Evolutionary conservation across 75 land plant genomes (phyloP).

Genomic region (Adiantum capillusveneris): DNA sequence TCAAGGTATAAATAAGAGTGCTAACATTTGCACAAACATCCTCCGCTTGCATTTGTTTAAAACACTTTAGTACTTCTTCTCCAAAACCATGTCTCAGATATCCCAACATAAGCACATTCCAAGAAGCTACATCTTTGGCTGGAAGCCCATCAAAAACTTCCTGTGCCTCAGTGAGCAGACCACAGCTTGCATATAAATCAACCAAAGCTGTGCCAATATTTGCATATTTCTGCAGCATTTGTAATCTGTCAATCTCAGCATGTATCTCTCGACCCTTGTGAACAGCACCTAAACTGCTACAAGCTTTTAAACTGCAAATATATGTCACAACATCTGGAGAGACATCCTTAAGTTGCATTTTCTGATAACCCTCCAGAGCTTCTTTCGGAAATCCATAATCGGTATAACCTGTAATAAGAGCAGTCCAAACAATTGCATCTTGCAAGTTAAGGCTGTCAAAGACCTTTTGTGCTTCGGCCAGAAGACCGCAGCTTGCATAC

Average conservation of each 20-base stretch:
- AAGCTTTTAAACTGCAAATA: slow-evolving; percentile 1
- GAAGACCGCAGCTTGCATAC: slow-evolving; percentile 25
- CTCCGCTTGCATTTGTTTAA: neutral
- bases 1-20: neutral
- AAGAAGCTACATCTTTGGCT: slow-evolving; percentile 6
- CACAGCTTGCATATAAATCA: neutral
- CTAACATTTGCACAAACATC: neutral
- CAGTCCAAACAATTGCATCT: slow-evolving; percentile 34
- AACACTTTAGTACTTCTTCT: slow-evolving; percentile 3
- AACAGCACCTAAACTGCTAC: neutral
- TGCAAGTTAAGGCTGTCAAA: slow-evolving; percentile 33
- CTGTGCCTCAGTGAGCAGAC: neutral
- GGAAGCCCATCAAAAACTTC: neutral
- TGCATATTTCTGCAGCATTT: neutral
- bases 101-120: slow-evolving; percentile 18
- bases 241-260: neutral
- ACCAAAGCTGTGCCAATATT: neutral
- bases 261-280: neutral
- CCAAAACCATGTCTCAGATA: neutral
- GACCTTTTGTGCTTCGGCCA: slow-evolving; percentile 10
- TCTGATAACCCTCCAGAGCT: neutral
- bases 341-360: neutral
- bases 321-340: slow-evolving; percentile 4
- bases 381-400: neutral
- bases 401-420: slow-evolving; percentile 21